Base-by-base conservation (phyloP, 495 filamentous ascomycete genomes). In the Tuber umbilicatum region DNA sequence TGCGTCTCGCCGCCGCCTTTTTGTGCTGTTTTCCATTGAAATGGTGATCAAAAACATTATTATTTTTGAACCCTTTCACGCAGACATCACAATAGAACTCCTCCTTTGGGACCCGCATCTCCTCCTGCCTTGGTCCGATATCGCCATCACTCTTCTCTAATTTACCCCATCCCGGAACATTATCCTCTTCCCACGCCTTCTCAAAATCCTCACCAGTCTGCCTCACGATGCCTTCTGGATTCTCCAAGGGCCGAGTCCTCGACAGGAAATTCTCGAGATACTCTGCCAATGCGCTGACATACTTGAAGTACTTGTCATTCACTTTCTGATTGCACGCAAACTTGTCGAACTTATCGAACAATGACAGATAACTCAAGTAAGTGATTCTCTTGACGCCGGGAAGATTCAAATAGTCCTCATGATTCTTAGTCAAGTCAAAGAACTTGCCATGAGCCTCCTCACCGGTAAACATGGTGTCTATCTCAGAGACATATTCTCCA, bases 381-480 rank as follows among this genome's bases (percentile, higher is more conserved):
- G 89, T 90, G 39, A 96, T 83, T 55, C 94, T 87, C 83, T 94
- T 94, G 0, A 93, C 87, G 27, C 90, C 89, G 0, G 92, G 92
- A 2, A 99, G 86, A 78, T 99, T 99, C 67, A 97, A 86, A 80
- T 93, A 99, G 16, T 91, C 86, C 80, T 97, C 94, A 80, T 98
- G 95, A 74, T 90, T 86, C 67, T 83, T 86, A 38, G 92, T 94
- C 70, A 99, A 84, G 84, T 99, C 95, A 77, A 98, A 89, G 82
- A 91, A 98, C 73, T 92, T 90, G 39, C 95, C 95, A 79, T 90
- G 97, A 4, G 90, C 89, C 83, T 99, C 95, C 84, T 98, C 95
- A 31, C 95, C 96, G 2, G 93, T 95, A 82, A 98, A 99, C 90
- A 97, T 91, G 72, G 87, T 89, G 78, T 97, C 94, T 73, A 97